phyloP scores from a whole-genome alignment of 169 alveolate genomes.

The Plasmodium cynomolgi region DNA sequence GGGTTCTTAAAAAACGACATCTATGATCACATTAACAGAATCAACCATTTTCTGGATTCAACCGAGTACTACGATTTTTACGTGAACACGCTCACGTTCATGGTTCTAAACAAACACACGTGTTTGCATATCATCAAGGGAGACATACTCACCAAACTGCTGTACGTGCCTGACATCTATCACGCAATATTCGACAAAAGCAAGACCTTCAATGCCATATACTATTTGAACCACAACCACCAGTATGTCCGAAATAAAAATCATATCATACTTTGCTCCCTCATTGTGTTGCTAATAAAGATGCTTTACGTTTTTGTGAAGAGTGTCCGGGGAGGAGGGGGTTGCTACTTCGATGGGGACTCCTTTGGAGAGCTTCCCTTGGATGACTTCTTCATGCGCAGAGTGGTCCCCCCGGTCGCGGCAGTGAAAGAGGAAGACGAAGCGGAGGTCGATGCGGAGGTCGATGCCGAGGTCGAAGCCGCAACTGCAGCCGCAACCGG shows the following conservation, averaged over 20 bases:
- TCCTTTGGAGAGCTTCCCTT: not conserved
- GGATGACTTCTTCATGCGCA: not conserved
- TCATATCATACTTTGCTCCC: constrained; percentile 47
- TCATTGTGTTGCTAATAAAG: constrained; percentile 49
- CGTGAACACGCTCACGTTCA: constrained; percentile 30
- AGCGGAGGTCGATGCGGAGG: not conserved
- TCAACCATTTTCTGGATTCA: constrained; percentile 21
- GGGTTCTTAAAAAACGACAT: constrained; percentile 11
- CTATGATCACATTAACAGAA: constrained; percentile 37
- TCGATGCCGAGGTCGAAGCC: no score
- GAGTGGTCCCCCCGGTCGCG: not conserved
- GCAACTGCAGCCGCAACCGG: not conserved
- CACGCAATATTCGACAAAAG: constrained; percentile 47
- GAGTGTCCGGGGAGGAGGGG: not conserved
- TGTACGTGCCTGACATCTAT: constrained; percentile 36
- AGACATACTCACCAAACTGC: constrained; percentile 29
- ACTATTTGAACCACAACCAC: not conserved
- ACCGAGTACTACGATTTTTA: constrained; percentile 51
- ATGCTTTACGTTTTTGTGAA: constrained; percentile 39
- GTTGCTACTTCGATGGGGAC: not conserved
- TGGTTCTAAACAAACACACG: constrained; percentile 17
- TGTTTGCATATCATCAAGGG: constrained; percentile 39
- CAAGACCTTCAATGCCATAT: constrained; percentile 34
- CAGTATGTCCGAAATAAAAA: constrained; percentile 48
- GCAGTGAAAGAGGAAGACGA: not conserved